A percentile compares a stretch with the other conserved stretches of the same genome.
These are phyloP conservation scores for Hymenoscyphus fraxineus DNA, from an alignment of 2,329 filamentous ascomycete species.

Conservation along the genomic window DNA sequence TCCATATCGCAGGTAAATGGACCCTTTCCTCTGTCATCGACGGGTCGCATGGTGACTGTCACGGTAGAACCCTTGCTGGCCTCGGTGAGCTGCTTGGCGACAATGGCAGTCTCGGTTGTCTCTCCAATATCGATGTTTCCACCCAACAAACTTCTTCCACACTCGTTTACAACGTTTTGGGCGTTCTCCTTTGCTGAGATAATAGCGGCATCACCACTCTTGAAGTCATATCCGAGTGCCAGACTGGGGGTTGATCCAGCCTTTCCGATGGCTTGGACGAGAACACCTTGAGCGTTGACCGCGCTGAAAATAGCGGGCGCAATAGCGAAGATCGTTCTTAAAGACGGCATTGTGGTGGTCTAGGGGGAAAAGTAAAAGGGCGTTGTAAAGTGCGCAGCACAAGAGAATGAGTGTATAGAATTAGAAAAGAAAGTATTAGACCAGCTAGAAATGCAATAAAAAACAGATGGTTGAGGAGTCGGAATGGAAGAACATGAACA, in stretches of 20 bases:
- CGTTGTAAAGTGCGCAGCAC: slow-evolving; percentile 1
- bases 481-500: neutral
- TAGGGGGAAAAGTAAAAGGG: neutral
- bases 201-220: slow-evolving; percentile 43
- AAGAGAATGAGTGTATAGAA: slow-evolving; percentile 3
- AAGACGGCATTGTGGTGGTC: slow-evolving; percentile 19
- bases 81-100: slow-evolving; percentile 44
- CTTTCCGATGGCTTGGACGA: slow-evolving; percentile 17
- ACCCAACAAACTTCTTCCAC: slow-evolving; percentile 56
- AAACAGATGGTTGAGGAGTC: neutral
- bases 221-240: slow-evolving; percentile 10
- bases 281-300: slow-evolving; percentile 16
- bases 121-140: slow-evolving; percentile 61
- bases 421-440: slow-evolving; percentile 1
- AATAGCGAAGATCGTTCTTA: slow-evolving; percentile 10
- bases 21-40: slow-evolving; percentile 52
- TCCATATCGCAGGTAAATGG: slow-evolving; percentile 54
- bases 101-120: slow-evolving; percentile 50
- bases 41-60: slow-evolving; percentile 49
- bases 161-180: slow-evolving; percentile 53
- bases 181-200: slow-evolving; percentile 55
- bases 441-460: slow-evolving; percentile 1
- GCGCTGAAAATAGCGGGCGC: slow-evolving; percentile 10
- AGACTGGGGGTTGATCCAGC: slow-evolving; percentile 13
- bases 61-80: slow-evolving; percentile 45